Evolutionary conservation across 2,329 filamentous ascomycete species (phyloP).

Genomic region (Claviceps sp.): DNA sequence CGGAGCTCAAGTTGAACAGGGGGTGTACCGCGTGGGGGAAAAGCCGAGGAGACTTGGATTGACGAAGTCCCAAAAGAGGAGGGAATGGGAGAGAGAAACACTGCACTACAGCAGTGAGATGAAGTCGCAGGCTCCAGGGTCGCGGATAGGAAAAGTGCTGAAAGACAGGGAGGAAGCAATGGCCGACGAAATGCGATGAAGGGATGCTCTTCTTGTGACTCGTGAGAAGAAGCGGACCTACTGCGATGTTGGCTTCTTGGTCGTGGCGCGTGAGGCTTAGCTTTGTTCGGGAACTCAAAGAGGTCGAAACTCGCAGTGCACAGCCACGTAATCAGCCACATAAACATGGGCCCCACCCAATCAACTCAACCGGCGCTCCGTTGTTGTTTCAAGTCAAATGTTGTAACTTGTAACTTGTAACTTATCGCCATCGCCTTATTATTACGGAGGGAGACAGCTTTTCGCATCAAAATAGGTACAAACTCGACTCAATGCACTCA

Average conservation of each 20-base stretch:
- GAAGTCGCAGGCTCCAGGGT: not conserved
- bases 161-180: not conserved
- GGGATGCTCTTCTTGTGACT: not conserved
- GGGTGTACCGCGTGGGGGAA: not conserved
- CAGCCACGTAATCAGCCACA: slow-evolving; percentile 2
- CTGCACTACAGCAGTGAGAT: not conserved
- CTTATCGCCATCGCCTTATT: no score
- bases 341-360: not conserved
- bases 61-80: not conserved
- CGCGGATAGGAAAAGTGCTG: not conserved
- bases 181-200: slow-evolving; percentile 1
- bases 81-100: not conserved
- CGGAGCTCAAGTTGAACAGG: not conserved
- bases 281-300: not conserved
- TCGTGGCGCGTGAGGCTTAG: slow-evolving; percentile 3
- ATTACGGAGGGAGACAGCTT: not conserved
- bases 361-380: not conserved
- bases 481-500: slow-evolving; percentile 20
- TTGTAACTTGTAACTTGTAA: not conserved
- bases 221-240: not conserved
- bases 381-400: not conserved
- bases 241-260: slow-evolving; percentile 5
- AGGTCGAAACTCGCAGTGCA: not conserved
- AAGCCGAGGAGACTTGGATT: not conserved
- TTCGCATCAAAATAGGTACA: not conserved